Evolutionary conservation across 208 protist genomes (phyloP), one percentile per base, ranked within the genome.

Genomic region (Porcisia deanei): DNA sequence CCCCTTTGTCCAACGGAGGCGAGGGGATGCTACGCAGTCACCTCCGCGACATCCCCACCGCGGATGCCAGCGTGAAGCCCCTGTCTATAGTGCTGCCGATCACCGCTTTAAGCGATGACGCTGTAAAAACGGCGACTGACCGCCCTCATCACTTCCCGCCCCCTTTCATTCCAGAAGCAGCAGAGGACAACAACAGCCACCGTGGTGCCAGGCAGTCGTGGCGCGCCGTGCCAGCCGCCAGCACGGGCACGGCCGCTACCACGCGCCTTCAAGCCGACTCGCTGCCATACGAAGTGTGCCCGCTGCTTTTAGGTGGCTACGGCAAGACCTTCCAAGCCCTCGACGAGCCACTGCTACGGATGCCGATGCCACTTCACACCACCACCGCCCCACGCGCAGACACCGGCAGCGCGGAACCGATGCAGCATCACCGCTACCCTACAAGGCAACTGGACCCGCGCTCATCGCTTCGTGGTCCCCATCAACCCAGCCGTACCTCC

Each of bases 211-310:
- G 47, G 9, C 52, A 25, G 25, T 43, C 49, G 52, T 37, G 34
- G 53, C 52, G 22, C 37, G 9, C 69, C 6, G 39, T 2, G 9
- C 8, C 39, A 39, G 55, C 37, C 25, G 25, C 41, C 6, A 47
- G n/a, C 6, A 52, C 67, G 25, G 57, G 37, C 25, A 67, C 59
- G 3, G 5, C 39, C 47, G 5, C 39, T 30, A 45, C 58, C 6
- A 14, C 76, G 1, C 53, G 34, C n/a, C 37, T 12, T 3, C 54
- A 47, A 3, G 16, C 64, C 0, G 70, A 68, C 71, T 72, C 64
- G 3, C 78, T 82, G n/a, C 60, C 78, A 9, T 82, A 64, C 73
- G 78, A 82, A 57, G 78, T 82, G n/a, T 82, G 78, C 57, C 78
- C 78, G 47, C 41, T 82, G 43, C 67, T 77, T 49, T 34, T 82